phyloP scores from a whole-genome alignment of 345 rosid species.

The Psidium friedrichsthalianum region DNA sequence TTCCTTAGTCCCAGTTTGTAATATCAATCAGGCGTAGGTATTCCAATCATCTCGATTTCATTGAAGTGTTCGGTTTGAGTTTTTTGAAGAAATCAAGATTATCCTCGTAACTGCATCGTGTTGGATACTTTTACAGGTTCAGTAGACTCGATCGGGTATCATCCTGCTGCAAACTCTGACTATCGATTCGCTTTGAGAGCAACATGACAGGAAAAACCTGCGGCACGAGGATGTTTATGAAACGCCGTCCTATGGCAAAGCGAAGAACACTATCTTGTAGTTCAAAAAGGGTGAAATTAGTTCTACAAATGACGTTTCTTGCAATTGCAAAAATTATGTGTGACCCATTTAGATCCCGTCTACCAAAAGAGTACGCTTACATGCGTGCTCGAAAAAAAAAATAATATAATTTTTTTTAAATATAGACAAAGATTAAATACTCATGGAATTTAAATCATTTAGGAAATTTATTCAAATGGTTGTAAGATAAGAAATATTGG shows the following conservation, averaged over 20 bases:
- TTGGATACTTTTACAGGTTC: neutral
- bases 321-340: neutral
- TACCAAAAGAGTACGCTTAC: neutral
- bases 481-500: no score
- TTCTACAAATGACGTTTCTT: neutral
- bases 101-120: fast-evolving
- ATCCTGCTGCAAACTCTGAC: neutral
- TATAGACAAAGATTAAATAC: neutral
- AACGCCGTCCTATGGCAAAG: neutral
- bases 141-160: neutral
- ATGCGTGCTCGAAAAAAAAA: no score
- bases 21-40: neutral
- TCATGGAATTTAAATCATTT: neutral
- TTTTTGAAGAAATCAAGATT: neutral
- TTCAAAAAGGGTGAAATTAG: neutral
- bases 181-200: no score
- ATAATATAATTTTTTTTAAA: no score
- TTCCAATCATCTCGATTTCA: neutral
- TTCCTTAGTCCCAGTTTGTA: neutral
- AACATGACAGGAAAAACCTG: no score
- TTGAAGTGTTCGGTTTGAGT: neutral
- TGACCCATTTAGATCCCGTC: neutral
- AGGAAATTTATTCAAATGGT: no score
- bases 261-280: neutral
- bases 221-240: no score